These are phyloP conservation scores for Benincasa hispida DNA, from an alignment of 306 rosid species.

Conservation along the genomic window DNA sequence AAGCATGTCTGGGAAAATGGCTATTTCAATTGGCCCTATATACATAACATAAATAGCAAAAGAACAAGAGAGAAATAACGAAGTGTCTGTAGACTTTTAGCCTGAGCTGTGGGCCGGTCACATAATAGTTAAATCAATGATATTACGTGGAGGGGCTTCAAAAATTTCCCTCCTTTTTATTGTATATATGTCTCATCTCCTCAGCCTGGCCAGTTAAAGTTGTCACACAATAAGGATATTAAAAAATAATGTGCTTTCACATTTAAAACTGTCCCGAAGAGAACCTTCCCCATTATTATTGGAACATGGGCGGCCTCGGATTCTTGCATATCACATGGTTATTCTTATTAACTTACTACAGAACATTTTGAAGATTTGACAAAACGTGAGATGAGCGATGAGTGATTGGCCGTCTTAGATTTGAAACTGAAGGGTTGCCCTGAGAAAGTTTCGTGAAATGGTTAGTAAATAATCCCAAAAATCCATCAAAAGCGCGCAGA, in stretches of 20 bases:
- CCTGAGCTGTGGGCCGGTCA: not conserved
- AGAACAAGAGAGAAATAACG: slow-evolving; percentile 3
- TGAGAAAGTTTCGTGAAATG: not conserved
- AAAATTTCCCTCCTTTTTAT: not conserved
- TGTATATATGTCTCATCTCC: not conserved
- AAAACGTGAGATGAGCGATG: not conserved
- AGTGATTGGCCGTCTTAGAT: not conserved
- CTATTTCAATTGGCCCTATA: not conserved
- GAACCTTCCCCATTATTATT: not conserved
- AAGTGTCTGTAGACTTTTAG: slow-evolving; percentile 3
- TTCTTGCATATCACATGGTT: slow-evolving; percentile 4
- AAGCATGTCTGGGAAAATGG: slow-evolving; percentile 1
- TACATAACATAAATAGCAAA: slow-evolving; percentile 3
- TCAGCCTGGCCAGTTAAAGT: not conserved
- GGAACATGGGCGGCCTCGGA: not conserved
- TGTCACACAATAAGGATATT: not conserved
- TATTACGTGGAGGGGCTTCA: not conserved
- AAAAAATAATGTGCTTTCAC: not conserved
- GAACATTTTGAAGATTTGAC: not conserved
- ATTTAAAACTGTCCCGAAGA: not conserved
- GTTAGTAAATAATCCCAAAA: slow-evolving; percentile 21
- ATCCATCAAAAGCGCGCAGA: slow-evolving; percentile 15
- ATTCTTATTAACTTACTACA: not conserved
- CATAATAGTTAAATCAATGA: not conserved
- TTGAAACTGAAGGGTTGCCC: not conserved